phyloP scores from a whole-genome alignment of 2,329 filamentous ascomycete species.

The Ophiocordyceps unilateralis region DNA sequence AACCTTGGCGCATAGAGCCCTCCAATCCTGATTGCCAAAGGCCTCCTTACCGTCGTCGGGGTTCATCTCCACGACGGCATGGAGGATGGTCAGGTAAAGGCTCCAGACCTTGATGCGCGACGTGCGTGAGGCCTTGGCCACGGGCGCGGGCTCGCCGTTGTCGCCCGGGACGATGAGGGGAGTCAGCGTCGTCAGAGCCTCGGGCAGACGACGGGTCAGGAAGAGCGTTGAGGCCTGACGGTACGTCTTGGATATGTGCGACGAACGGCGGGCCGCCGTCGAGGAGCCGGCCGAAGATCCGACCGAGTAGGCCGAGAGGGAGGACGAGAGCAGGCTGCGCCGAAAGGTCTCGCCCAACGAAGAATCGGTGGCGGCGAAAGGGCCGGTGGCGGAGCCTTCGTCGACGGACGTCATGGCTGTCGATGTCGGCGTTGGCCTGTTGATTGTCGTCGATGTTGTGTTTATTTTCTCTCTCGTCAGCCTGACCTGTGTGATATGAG shows the following conservation, averaged over 20 bases:
- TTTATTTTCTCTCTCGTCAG: too few relatives aligned
- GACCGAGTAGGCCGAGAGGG: conserved; percentile 40
- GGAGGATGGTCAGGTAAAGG: conserved; percentile 83
- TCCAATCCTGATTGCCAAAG: conserved; percentile 78
- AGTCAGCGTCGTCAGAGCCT: conserved; percentile 71
- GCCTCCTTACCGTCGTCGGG: conserved; percentile 76
- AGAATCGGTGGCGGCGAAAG: conserved; percentile 5
- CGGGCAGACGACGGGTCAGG: conserved; percentile 79
- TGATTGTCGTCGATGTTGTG: too few relatives aligned
- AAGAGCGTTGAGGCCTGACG: conserved; percentile 89
- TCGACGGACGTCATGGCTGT: not conserved
- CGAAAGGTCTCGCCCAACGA: conserved; percentile 22
- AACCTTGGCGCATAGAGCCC: conserved; percentile 63
- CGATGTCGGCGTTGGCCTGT: not conserved
- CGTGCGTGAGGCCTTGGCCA: conserved; percentile 62
- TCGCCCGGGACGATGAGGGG: conserved; percentile 56
- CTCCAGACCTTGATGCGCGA: conserved; percentile 95
- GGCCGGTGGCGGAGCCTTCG: too few relatives aligned
- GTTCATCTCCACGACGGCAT: conserved; percentile 77
- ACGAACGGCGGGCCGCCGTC: conserved; percentile 45
- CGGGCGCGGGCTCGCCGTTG: conserved; percentile 46
- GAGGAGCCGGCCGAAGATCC: conserved; percentile 53
- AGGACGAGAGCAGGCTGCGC: conserved; percentile 41
- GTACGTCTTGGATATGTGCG: conserved; percentile 78
- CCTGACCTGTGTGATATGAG: too few relatives aligned